Conservation (phyloP, 331 rosid genomes). For the Prunus yedoensis region DNA sequence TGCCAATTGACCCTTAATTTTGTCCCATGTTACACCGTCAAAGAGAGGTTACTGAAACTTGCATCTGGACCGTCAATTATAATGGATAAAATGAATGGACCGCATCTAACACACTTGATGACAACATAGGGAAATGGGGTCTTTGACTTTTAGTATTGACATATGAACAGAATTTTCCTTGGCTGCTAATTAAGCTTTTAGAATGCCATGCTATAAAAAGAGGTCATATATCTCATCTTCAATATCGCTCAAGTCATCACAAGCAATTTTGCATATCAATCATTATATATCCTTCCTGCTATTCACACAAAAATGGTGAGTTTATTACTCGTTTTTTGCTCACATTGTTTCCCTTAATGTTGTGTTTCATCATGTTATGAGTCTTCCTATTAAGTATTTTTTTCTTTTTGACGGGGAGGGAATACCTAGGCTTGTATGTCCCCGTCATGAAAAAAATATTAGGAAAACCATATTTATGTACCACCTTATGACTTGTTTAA, state of each 20-base stretch:
- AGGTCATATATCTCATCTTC: slow-evolving; percentile 3
- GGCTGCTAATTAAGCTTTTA: slow-evolving; percentile 21
- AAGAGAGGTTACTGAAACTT: not conserved
- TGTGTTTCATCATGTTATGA: too few relatives aligned
- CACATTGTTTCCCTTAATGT: too few relatives aligned
- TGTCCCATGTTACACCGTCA: too few relatives aligned
- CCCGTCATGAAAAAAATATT: not conserved
- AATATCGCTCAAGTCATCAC: not conserved
- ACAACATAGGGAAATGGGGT: slow-evolving; percentile 10
- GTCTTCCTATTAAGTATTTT: too few relatives aligned
- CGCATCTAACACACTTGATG: slow-evolving; percentile 21
- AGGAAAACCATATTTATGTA: too few relatives aligned
- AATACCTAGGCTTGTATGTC: not conserved
- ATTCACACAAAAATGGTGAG: slow-evolving; percentile 46
- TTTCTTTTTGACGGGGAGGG: not conserved
- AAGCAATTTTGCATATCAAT: not conserved
- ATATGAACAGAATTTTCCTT: slow-evolving; percentile 24
- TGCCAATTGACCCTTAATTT: too few relatives aligned
- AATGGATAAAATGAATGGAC: slow-evolving; percentile 17
- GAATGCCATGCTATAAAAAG: not conserved
- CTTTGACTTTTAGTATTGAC: too few relatives aligned
- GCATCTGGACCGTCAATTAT: slow-evolving; percentile 30
- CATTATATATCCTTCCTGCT: slow-evolving; percentile 7
- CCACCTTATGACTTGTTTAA: too few relatives aligned
- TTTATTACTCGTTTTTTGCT: not conserved